Evolutionary conservation across 768 basidiomycete species (phyloP).

Genomic region (Amylocystis lapponica): DNA sequence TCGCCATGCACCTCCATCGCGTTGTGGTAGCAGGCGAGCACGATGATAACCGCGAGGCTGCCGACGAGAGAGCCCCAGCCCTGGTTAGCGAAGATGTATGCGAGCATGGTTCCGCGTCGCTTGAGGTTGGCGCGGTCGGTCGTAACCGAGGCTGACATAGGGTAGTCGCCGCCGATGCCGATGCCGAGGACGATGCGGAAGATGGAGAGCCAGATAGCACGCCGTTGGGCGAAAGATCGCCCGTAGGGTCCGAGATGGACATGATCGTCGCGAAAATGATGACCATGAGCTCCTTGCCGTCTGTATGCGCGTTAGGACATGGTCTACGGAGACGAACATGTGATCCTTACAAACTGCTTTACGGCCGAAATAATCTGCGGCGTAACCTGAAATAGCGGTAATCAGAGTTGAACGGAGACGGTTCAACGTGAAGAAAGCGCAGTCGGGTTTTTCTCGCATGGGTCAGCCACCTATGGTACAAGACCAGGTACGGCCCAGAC

Average conservation of each 20-base stretch:
- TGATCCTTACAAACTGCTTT: slow-evolving; percentile 52
- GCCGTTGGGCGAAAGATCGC: slow-evolving; percentile 43
- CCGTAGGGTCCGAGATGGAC: slow-evolving; percentile 59
- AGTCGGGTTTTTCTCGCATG: no score
- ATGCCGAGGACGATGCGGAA: slow-evolving; percentile 73
- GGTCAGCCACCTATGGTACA: no score
- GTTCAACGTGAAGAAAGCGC: no score
- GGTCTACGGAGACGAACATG: neutral
- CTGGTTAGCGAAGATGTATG: slow-evolving; percentile 72
- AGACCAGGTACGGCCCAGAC: no score
- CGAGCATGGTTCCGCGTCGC: slow-evolving; percentile 68
- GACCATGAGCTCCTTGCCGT: slow-evolving; percentile 76
- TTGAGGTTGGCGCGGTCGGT: slow-evolving; percentile 60
- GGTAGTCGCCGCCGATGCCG: slow-evolving; percentile 78
- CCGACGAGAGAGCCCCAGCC: slow-evolving; percentile 74
- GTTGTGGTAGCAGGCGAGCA: slow-evolving; percentile 56
- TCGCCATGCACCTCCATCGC: slow-evolving; percentile 55
- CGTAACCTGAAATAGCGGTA: slow-evolving; percentile 39
- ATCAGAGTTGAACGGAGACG: no score
- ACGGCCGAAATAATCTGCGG: slow-evolving; percentile 62
- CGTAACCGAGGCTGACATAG: slow-evolving; percentile 67
- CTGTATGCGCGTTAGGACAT: slow-evolving; percentile 26
- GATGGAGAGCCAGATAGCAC: slow-evolving; percentile 58
- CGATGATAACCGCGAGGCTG: slow-evolving; percentile 54
- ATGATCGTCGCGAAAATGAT: slow-evolving; percentile 77